Base-by-base conservation (phyloP, 208 protist genomes). In the Sergeia podlipaevii region DNA sequence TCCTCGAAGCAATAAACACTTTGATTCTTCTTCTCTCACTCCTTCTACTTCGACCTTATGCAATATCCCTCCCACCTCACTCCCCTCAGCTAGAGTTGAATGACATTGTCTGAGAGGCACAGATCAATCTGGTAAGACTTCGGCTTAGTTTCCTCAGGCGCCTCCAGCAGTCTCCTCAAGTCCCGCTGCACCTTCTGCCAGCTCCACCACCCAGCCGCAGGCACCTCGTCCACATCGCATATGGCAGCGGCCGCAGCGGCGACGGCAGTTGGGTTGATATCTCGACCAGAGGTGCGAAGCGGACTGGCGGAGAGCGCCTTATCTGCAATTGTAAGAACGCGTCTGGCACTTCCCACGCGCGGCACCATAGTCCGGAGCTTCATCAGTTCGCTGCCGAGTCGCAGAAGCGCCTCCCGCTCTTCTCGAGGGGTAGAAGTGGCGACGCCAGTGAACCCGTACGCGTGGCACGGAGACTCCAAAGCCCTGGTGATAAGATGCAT, bases 101-200 rank as follows among this genome's bases (percentile, higher is more conserved):
- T n/a, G n/a, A n/a, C n/a, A n/a, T n/a, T n/a, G n/a, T n/a, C n/a
- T n/a, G n/a, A n/a, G n/a, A n/a, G n/a, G n/a, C n/a, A n/a, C n/a
- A n/a, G n/a, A n/a, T n/a, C n/a, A n/a, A n/a, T n/a, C n/a, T n/a
- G 4, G 42, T 77, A 83, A 29, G 61, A 56, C 34, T 65, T 68
- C 2, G 75, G 70, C 55, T 70, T 60, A 32, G 51, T 67, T 15
- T 43, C 34, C 34, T 65, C 63, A 5, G 73, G 67, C 4, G 56
- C 57, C 8, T 56, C n/a, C 15, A 84, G 63, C 49, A 79, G 50
- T 51, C 58, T 48, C 58, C 72, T 53, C 17, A 65, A 58, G 49
- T 84, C 76, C 17, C 62, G 65, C 20, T 57, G 48, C 23, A 84
- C 46, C 27, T 49, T 41, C 0, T 37, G 23, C 69, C 69, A 76